Percentiles rank a stretch among this genome's conserved stretches.
Evolutionary conservation across 768 basidiomycete genomes (phyloP).

Genomic region (Leccinum subgranulosum): DNA sequence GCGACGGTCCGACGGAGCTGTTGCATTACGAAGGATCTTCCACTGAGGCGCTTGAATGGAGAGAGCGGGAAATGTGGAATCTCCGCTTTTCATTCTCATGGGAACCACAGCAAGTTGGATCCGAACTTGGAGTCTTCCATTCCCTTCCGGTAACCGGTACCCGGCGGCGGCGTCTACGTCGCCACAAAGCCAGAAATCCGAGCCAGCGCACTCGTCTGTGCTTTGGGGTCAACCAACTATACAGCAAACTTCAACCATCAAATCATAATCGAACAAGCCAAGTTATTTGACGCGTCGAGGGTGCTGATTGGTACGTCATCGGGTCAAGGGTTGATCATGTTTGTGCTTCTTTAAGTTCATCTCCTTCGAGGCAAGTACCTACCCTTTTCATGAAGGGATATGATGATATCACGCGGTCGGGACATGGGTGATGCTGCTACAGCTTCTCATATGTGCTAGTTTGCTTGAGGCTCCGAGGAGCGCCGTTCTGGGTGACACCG

Average conservation of each 20-base stretch:
- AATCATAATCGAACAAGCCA: background rate
- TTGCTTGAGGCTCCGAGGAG: background rate
- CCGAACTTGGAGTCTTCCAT: conserved; percentile 9
- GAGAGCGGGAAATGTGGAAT: background rate
- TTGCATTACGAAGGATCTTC: background rate
- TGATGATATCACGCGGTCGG: background rate
- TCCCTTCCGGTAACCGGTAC: background rate
- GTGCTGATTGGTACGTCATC: background rate
- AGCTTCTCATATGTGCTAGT: background rate
- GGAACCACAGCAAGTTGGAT: background rate
- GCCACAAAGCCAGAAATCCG: background rate
- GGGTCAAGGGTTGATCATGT: background rate
- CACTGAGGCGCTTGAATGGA: background rate
- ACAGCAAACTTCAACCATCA: background rate
- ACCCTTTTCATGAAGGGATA: background rate
- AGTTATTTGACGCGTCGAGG: background rate
- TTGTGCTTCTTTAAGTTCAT: background rate
- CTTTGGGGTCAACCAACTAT: background rate
- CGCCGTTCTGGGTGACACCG: conserved; percentile 9
- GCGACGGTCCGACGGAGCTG: background rate
- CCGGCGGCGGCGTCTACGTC: background rate
- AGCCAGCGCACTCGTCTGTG: background rate
- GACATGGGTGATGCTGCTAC: background rate
- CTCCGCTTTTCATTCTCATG: conserved; percentile 8
- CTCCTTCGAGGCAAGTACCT: background rate